A percentile compares a stretch with the other conserved stretches of the same genome.
Conservation (phyloP, 2,329 filamentous ascomycete species). For the Aspergillus fumigatus region DNA sequence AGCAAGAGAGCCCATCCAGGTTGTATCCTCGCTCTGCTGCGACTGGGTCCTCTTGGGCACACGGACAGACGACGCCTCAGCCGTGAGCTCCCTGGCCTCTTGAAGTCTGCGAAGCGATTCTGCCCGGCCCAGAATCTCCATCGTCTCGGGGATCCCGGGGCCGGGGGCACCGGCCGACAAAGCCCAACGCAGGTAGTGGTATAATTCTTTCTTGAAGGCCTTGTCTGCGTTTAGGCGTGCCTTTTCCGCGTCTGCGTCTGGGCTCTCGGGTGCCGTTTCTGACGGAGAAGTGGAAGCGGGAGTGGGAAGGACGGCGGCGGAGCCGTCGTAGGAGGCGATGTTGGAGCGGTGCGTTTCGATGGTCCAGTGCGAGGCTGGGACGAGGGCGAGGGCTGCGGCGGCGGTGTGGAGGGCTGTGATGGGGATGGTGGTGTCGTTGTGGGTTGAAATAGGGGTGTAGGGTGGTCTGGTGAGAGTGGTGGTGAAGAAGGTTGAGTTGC, state of each 20-base stretch:
- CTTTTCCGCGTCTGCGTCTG: slow-evolving; percentile 21
- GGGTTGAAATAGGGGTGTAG: slow-evolving; percentile 19
- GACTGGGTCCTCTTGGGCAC: neutral
- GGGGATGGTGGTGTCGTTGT: slow-evolving; percentile 20
- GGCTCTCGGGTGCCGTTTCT: neutral
- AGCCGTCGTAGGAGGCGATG: slow-evolving; percentile 33
- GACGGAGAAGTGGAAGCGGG: slow-evolving; percentile 1
- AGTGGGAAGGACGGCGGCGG: slow-evolving; percentile 8
- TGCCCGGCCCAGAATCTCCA: slow-evolving; percentile 52
- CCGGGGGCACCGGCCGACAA: slow-evolving; percentile 51
- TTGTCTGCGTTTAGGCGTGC: slow-evolving; percentile 24
- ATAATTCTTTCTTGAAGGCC: slow-evolving; percentile 44
- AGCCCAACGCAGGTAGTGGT: slow-evolving; percentile 55
- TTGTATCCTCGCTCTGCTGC: slow-evolving; percentile 15
- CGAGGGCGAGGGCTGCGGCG: slow-evolving; percentile 40
- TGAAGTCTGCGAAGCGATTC: slow-evolving; percentile 46
- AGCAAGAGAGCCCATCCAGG: slow-evolving; percentile 35
- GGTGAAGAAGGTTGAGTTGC: slow-evolving; percentile 57
- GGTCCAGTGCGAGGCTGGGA: slow-evolving; percentile 39
- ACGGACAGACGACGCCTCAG: slow-evolving; percentile 6
- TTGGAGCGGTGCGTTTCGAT: slow-evolving; percentile 37
- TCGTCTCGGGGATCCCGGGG: slow-evolving; percentile 49
- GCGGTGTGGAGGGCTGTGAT: slow-evolving; percentile 41
- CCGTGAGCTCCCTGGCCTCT: slow-evolving; percentile 35
- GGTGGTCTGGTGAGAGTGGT: slow-evolving; percentile 24